Evolutionary conservation across 2,329 filamentous ascomycete species (phyloP).

Genomic region (Uncinocarpus reesii): DNA sequence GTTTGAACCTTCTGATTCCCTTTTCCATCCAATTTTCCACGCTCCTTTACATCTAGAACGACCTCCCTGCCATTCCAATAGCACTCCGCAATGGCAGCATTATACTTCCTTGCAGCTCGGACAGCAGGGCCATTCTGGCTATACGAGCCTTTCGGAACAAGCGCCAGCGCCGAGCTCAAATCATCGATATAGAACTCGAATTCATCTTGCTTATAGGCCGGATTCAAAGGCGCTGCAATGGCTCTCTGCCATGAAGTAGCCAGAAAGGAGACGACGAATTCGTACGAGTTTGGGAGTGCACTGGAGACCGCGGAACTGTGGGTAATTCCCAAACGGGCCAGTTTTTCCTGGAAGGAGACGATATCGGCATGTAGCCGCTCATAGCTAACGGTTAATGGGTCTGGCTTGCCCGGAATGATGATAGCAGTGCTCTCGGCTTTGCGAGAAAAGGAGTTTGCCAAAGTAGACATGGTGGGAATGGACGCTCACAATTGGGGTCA

Average conservation of each 20-base stretch:
- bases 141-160: slow-evolving; percentile 64
- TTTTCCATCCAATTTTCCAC: slow-evolving; percentile 53
- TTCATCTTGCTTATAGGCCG: slow-evolving; percentile 78
- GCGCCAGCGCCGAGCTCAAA: slow-evolving; percentile 64
- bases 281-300: slow-evolving; percentile 72
- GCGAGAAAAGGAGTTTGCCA: slow-evolving; percentile 48
- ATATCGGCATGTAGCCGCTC: slow-evolving; percentile 56
- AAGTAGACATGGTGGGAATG: slow-evolving; percentile 42
- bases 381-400: slow-evolving; percentile 59
- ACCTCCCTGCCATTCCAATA: slow-evolving; percentile 67
- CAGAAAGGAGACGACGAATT: slow-evolving; percentile 79
- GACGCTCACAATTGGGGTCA: not conserved
- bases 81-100: slow-evolving; percentile 75
- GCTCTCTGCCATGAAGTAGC: slow-evolving; percentile 76
- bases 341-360: slow-evolving; percentile 61
- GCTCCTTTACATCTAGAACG: slow-evolving; percentile 65
- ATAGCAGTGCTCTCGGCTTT: slow-evolving; percentile 50
- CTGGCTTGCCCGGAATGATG: slow-evolving; percentile 59
- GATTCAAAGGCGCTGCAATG: slow-evolving; percentile 77
- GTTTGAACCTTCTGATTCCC: slow-evolving; percentile 40
- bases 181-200: slow-evolving; percentile 91
- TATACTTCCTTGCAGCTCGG: slow-evolving; percentile 65
- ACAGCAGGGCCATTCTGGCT: slow-evolving; percentile 59
- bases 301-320: slow-evolving; percentile 66
- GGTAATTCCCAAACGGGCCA: slow-evolving; percentile 63